A percentile compares a stretch with the other conserved stretches of the same genome.
These are phyloP conservation scores for Zygnema cylindricum DNA, from an alignment of 139 green algal species.

Conservation along the genomic window DNA sequence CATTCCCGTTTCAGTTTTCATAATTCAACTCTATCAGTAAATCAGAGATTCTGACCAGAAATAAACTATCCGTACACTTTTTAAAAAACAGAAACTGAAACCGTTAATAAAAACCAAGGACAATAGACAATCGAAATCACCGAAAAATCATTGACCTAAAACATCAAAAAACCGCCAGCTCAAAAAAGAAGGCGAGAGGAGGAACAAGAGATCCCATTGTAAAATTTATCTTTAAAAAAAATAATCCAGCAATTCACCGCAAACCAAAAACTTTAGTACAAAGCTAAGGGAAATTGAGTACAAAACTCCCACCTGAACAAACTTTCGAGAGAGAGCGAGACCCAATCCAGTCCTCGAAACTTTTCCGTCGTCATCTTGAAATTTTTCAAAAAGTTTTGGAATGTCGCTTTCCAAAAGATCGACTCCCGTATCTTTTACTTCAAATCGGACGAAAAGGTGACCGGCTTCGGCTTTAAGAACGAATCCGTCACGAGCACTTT, in stretches of 20 bases:
- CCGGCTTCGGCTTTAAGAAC: constrained; percentile 45
- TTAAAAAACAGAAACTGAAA: too few species aligned
- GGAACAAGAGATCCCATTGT: too few species aligned
- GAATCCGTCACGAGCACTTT: constrained; percentile 28
- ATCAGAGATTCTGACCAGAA: too few species aligned
- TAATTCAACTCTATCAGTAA: too few species aligned
- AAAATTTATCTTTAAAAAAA: too few species aligned
- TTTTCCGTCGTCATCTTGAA: constrained; percentile 44
- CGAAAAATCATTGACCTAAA: too few species aligned
- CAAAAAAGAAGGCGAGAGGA: not conserved
- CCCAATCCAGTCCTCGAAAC: constrained; percentile 72
- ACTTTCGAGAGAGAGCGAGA: constrained; percentile 79
- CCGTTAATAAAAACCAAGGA: too few species aligned
- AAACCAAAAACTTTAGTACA: not conserved
- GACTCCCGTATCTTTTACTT: constrained; percentile 43
- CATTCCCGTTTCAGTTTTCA: too few species aligned
- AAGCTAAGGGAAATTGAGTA: constrained; percentile 19
- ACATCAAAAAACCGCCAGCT: too few species aligned
- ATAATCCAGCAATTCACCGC: too few species aligned
- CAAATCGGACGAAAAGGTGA: constrained; percentile 40
- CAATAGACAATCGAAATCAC: too few species aligned
- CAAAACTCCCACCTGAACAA: constrained; percentile 64
- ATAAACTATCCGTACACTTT: too few species aligned
- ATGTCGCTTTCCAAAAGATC: constrained; percentile 34
- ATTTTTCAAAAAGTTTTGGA: constrained; percentile 58